These are phyloP conservation scores for Allomyces arbusculus DNA, from an alignment of 192 early-diverging fungal species.

Conservation along the genomic window DNA sequence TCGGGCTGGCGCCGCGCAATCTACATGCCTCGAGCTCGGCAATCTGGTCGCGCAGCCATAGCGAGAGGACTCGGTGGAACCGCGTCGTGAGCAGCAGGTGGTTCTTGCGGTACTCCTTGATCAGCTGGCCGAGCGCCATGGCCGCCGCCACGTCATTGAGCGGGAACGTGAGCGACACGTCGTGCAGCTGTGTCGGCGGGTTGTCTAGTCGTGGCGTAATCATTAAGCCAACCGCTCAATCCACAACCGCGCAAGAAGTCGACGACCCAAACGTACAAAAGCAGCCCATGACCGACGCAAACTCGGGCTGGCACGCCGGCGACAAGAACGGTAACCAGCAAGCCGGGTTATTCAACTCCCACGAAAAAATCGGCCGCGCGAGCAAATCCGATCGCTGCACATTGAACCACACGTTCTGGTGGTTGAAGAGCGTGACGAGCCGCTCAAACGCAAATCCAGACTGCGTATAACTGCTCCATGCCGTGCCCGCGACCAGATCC, in stretches of 20 bases:
- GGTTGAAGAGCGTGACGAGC: constrained; percentile 14
- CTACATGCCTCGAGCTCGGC: not conserved
- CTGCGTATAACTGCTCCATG: not conserved
- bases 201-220: too few species aligned
- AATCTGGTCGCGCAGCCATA: not conserved
- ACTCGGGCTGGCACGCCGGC: not conserved
- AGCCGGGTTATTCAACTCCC: constrained; percentile 12
- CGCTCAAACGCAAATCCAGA: constrained; percentile 11
- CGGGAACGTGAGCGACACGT: too few species aligned
- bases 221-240: too few species aligned
- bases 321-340: constrained; percentile 18
- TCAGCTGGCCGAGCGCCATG: not conserved
- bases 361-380: constrained; percentile 14
- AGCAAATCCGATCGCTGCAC: constrained; percentile 13
- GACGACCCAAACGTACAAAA: not conserved
- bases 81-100: not conserved
- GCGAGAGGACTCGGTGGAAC: not conserved
- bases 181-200: too few species aligned
- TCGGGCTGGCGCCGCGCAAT: too few species aligned
- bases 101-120: not conserved
- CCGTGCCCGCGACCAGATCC: constrained; percentile 13
- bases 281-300: not conserved
- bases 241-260: too few species aligned
- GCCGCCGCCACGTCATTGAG: too few species aligned
- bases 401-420: constrained; percentile 19